Evolutionary conservation across 371 early-diverging fungal genomes (phyloP), one percentile per base, ranked within the genome.

Genomic region (Dichotomocladium elegans): DNA sequence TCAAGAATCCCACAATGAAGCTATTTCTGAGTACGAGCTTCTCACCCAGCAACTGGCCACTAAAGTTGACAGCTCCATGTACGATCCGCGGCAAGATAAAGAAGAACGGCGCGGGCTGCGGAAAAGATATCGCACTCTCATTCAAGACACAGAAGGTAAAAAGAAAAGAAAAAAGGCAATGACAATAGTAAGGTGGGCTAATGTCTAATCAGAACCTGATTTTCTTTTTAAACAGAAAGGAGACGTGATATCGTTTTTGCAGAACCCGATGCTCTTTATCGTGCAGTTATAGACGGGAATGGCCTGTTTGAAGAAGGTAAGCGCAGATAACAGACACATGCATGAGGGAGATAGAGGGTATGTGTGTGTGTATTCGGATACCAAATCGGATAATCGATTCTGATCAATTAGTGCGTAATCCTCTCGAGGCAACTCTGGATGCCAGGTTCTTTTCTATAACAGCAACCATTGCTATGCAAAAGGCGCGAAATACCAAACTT

Each of bases 341-440:
- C n/a, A n/a, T n/a, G n/a, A n/a, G n/a, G n/a, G n/a, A n/a, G n/a
- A n/a, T n/a, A n/a, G n/a, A n/a, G n/a, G n/a, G n/a, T n/a, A n/a
- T 46, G 49, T 10, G 3, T 5, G 10, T 21, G 26, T 31, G 22
- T 5, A 6, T 27, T 3, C 6, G 17, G 17, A 40, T 48, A 12
- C 10, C 19, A 22, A 27, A 19, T 48, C 1, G 28, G 7, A 8
- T 34, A 51, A 46, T 22, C 48, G 2, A 19, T 21, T 49, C 7
- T 31, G 6, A 24, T 37, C 29, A 24, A 33, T 28, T 57, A 85
- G 92, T 91, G 9, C 69, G 63, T 22, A 82, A 81, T 44, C 81
- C 92, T 0, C 82, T 88, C n/a, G 96, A 96, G 74, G 96, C 95
- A 15, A 80, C 89, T 1, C 75, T 94, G 37, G 96, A 96, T 76